These are phyloP conservation scores for Dothistroma pini DNA, from an alignment of 2,329 filamentous ascomycete species.

Conservation along the genomic window DNA sequence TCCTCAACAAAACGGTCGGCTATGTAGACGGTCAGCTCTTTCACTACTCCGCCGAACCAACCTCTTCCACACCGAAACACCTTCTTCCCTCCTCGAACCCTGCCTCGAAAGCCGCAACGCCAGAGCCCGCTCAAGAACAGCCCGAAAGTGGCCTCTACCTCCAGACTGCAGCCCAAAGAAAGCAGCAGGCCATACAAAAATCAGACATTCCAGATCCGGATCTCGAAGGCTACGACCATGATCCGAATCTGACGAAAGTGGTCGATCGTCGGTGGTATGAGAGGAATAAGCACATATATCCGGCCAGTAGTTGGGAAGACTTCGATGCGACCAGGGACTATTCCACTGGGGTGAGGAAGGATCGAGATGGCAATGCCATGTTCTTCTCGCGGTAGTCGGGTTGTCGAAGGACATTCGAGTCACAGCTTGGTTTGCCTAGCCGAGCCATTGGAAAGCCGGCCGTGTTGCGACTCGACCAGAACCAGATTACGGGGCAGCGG, in stretches of 20 bases:
- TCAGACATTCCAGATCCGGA: constrained; percentile 49
- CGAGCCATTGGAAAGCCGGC: no score
- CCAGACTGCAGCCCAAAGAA: constrained; percentile 25
- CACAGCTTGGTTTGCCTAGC: neutral
- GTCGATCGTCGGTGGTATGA: constrained; percentile 97
- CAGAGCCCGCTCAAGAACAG: constrained; percentile 3
- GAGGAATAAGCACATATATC: constrained; percentile 96
- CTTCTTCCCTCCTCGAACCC: constrained; percentile 22
- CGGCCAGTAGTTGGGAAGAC: constrained; percentile 91
- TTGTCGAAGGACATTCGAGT: neutral
- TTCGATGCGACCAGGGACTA: constrained; percentile 91
- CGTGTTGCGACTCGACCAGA: no score
- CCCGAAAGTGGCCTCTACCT: constrained; percentile 7
- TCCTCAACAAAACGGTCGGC: constrained; percentile 78
- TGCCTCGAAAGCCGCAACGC: constrained; percentile 8
- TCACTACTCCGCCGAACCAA: constrained; percentile 60
- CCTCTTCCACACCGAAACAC: constrained; percentile 39
- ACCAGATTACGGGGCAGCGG: no score
- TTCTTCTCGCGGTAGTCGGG: constrained; percentile 50
- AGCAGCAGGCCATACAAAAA: constrained; percentile 18
- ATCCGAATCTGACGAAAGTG: constrained; percentile 82
- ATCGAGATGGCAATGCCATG: constrained; percentile 86
- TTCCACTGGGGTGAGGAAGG: constrained; percentile 69
- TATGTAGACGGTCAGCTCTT: constrained; percentile 70
- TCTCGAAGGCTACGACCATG: constrained; percentile 71